These are phyloP conservation scores for Suhomyces kilbournensis DNA, from an alignment of 805 yeast species.

Conservation along the genomic window DNA sequence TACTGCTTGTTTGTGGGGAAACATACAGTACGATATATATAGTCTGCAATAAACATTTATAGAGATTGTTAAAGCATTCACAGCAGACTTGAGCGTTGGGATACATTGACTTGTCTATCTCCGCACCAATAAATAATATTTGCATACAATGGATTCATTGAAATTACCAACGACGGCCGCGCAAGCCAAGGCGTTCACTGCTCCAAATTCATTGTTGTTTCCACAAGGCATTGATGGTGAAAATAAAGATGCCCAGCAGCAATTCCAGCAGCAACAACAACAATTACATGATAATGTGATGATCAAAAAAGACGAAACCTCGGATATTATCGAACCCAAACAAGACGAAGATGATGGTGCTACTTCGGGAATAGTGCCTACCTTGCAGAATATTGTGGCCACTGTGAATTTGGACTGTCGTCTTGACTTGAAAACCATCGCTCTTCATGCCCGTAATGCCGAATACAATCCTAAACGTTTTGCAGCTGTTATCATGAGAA, in stretches of 20 bases:
- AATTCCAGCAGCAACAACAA: slow-evolving; percentile 4
- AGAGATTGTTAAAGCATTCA: slow-evolving; percentile 2
- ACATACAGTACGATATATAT: slow-evolving; percentile 4
- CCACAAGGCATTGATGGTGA: slow-evolving; percentile 50
- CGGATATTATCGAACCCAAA: slow-evolving; percentile 35
- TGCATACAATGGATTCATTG: slow-evolving; percentile 58
- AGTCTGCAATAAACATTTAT: slow-evolving; percentile 8
- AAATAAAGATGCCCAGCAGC: slow-evolving; percentile 8
- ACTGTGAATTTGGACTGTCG: slow-evolving; percentile 96
- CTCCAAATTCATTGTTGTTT: slow-evolving; percentile 59
- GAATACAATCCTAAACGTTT: slow-evolving; percentile 98
- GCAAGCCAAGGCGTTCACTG: slow-evolving; percentile 69
- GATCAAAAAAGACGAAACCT: slow-evolving; percentile 12
- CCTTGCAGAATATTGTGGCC: slow-evolving; percentile 93
- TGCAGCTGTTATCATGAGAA: slow-evolving; percentile 99
- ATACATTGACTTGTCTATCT: slow-evolving; percentile 45
- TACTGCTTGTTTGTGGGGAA: slow-evolving; percentile 5
- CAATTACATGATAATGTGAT: slow-evolving; percentile 5
- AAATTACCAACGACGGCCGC: slow-evolving; percentile 77
- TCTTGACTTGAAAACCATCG: slow-evolving; percentile 92
- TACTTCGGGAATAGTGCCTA: slow-evolving; percentile 94
- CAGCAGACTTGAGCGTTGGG: slow-evolving; percentile 19
- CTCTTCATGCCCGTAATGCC: slow-evolving; percentile 97
- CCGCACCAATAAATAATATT: slow-evolving; percentile 7
- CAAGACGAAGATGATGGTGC: slow-evolving; percentile 61